Percentiles rank a stretch among this genome's conserved stretches.
Conservation (phyloP, 2,329 filamentous ascomycete species). For the Colletotrichum graminicola region DNA sequence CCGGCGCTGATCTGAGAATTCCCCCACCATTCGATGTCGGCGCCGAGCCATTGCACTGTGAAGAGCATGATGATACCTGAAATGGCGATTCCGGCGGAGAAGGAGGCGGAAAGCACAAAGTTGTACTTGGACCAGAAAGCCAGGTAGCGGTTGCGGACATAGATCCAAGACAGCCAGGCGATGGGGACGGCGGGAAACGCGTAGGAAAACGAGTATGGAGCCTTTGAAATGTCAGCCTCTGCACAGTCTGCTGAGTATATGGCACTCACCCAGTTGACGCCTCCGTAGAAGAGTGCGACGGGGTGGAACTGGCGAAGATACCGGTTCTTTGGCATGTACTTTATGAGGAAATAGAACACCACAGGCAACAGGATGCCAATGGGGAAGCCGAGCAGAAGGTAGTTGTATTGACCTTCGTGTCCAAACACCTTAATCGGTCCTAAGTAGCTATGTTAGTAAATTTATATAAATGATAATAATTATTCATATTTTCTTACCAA, state of each 20-base stretch:
- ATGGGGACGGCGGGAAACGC: conserved; percentile 44
- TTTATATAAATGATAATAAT: too few relatives aligned
- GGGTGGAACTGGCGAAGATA: conserved; percentile 60
- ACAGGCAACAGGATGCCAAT: conserved; percentile 61
- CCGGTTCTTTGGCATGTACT: conserved; percentile 53
- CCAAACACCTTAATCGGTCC: conserved; percentile 65
- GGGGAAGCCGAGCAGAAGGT: conserved; percentile 63
- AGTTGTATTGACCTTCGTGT: conserved; percentile 60
- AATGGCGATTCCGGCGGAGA: conserved; percentile 50
- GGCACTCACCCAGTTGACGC: conserved; percentile 60
- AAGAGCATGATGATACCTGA: conserved; percentile 51
- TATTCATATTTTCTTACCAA: too few relatives aligned
- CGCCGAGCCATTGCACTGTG: conserved; percentile 46
- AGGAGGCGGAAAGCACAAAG: conserved; percentile 50
- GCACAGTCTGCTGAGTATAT: too few relatives aligned
- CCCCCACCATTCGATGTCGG: conserved; percentile 49
- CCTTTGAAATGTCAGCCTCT: too few relatives aligned
- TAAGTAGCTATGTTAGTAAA: too few relatives aligned
- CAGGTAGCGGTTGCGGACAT: conserved; percentile 52
- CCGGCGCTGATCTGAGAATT: conserved; percentile 43
- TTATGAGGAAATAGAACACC: conserved; percentile 57
- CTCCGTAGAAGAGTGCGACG: conserved; percentile 61
- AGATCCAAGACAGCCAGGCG: conserved; percentile 44
- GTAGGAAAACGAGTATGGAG: conserved; percentile 55
- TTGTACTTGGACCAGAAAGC: conserved; percentile 57